Conservation (phyloP, 176 grass and related monocot species). For the Puccinellia tenuiflora region DNA sequence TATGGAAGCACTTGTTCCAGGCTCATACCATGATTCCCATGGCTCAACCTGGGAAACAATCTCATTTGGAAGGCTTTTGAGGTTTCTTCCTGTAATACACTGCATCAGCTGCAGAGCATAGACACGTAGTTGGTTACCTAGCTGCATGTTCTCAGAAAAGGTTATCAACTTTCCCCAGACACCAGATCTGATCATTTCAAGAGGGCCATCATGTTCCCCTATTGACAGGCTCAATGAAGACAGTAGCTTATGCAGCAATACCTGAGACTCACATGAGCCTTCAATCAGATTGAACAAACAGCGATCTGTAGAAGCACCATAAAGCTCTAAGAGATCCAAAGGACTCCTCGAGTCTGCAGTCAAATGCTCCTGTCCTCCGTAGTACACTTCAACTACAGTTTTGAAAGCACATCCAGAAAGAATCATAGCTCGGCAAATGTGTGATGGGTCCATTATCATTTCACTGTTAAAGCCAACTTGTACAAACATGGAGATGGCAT, state of each 20-base stretch:
- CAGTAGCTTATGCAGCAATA: constrained; percentile 60
- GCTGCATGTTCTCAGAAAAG: constrained; percentile 78
- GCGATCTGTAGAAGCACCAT: constrained; percentile 37
- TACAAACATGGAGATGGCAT: constrained; percentile 57
- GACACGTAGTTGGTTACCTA: constrained; percentile 57
- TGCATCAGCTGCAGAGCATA: constrained; percentile 92
- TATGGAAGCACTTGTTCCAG: constrained; percentile 29
- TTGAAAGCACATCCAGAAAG: constrained; percentile 71
- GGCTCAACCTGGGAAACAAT: constrained; percentile 75
- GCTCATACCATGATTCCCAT: constrained; percentile 89
- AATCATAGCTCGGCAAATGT: constrained; percentile 77
- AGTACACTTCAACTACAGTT: constrained; percentile 58
- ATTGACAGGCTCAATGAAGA: constrained; percentile 66
- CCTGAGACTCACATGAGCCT: constrained; percentile 29
- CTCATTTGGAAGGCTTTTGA: constrained; percentile 68
- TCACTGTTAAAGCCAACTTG: constrained; percentile 46
- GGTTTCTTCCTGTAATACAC: constrained; percentile 72
- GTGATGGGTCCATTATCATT: constrained; percentile 42
- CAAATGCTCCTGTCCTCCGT: constrained; percentile 41
- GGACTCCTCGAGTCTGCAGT: constrained; percentile 28
- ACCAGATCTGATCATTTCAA: constrained; percentile 66
- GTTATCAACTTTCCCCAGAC: constrained; percentile 66
- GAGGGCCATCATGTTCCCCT: constrained; percentile 42
- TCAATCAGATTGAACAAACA: constrained; percentile 47
- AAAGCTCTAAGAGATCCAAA: constrained; percentile 63